Evolutionary conservation across 129 eudicot species (phyloP).

Genomic region (Apium graveolens): DNA sequence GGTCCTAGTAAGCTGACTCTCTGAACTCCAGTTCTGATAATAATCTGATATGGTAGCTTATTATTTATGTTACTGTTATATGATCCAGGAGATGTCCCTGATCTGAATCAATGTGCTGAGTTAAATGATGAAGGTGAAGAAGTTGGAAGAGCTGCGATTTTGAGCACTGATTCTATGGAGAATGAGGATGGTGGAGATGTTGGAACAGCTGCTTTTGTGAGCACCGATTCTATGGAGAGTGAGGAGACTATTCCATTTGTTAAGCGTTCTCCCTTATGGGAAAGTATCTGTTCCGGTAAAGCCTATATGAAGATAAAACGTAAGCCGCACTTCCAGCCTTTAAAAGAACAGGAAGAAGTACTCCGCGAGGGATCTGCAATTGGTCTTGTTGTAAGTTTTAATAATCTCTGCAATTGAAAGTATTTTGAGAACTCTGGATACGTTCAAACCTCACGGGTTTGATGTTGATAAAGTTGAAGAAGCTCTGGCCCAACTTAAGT

Average conservation of each 20-base stretch:
- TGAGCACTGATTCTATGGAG: not conserved
- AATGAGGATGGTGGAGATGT: no score
- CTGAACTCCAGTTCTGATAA: not conserved
- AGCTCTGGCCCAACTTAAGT: constrained; percentile 23
- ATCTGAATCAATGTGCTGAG: not conserved
- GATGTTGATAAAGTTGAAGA: constrained; percentile 39
- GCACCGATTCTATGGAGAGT: no score
- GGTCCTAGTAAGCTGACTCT: not conserved
- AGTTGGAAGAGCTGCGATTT: no score
- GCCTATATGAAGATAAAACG: constrained; percentile 39
- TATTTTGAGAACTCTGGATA: constrained; percentile 44
- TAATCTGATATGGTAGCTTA: not conserved
- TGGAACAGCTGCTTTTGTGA: no score
- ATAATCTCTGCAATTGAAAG: constrained; percentile 38
- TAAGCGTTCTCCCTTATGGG: constrained; percentile 53
- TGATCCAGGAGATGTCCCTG: not conserved
- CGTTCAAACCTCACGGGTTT: constrained; percentile 67
- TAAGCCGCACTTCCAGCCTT: constrained; percentile 68
- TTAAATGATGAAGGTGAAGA: no score
- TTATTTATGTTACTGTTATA: not conserved
- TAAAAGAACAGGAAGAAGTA: constrained; percentile 31
- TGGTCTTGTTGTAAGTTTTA: constrained; percentile 56
- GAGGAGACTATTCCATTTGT: constrained; percentile 44
- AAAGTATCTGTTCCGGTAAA: constrained; percentile 49
- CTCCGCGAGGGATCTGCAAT: constrained; percentile 72